Base-by-base conservation (phyloP, 2,329 filamentous ascomycete species). In the Diaporthe aspalathi region DNA sequence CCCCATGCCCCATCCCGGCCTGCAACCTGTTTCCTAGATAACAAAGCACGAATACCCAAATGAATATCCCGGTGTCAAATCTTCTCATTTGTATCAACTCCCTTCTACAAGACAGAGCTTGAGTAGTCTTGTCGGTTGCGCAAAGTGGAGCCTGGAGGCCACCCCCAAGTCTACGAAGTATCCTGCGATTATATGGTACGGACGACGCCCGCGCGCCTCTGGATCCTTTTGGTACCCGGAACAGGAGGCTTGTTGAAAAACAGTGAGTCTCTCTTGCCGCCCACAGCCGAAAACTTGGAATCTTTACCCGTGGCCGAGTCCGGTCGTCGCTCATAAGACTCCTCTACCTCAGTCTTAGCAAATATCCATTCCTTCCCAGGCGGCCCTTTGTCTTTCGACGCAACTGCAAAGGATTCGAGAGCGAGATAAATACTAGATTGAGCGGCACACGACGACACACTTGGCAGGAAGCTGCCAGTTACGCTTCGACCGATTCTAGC, bases 401-500 rank as follows among this genome's bases (percentile, higher is more conserved):
- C 69, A 40, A 53, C 45, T 57, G 38, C 67, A 69, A 69, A 56
- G 43, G 47, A 67, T 47, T n/a, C 43, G 66, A 65, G 60, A 45
- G n/a, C 67, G 40, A 16, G 54, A 47, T 49, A 62, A 70, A 50
- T 68, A 16, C 49, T 38, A 68, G 62, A 73, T 71, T 52, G 66
- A 67, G 40, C 66, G 69, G 68, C 66, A 65, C 65, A 69, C 70
- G 74, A 76, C 74, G 74, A 74, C 70, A 70, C 75, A 73, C 74
- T 76, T 78, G 79, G 77, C 77, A 77, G 71, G 70, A 35, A 70
- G 62, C 77, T 78, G 76, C 76, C 79, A 78, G 77, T 79, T 76
- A 79, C 74, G 68, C 73, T 76, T 74, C 77, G 74, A 76, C 74
- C 75, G 75, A 74, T 74, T 78, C 77, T 81, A 79, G 80, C 78